Percentiles rank a stretch among this genome's conserved stretches.
Evolutionary conservation across 2,329 filamentous ascomycete species (phyloP).

Genomic region (Aspergillus phoenicis): DNA sequence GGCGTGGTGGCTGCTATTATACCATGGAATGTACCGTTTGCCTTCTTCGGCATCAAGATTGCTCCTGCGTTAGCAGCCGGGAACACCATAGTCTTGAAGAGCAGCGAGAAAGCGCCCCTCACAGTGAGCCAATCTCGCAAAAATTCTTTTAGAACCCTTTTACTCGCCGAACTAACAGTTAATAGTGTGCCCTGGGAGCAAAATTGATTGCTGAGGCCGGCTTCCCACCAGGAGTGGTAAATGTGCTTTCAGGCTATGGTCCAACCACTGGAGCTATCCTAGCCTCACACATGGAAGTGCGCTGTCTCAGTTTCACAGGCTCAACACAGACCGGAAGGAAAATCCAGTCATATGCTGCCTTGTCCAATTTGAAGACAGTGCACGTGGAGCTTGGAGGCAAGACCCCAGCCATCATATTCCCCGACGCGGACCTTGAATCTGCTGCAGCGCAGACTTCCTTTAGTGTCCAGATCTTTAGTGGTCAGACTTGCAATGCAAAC

Average conservation of each 20-base stretch:
- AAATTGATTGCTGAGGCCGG: conserved; percentile 43
- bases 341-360: conserved; percentile 47
- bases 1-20: conserved; percentile 62
- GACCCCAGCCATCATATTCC: conserved; percentile 37
- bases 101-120: conserved; percentile 64
- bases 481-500: conserved; percentile 64
- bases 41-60: conserved; percentile 56
- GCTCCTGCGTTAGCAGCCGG: conserved; percentile 63
- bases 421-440: conserved; percentile 49
- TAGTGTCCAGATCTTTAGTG: conserved; percentile 58
- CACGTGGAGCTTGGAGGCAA: conserved; percentile 42
- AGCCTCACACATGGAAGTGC: conserved; percentile 61
- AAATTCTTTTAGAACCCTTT: neutral
- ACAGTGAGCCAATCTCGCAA: conserved; percentile 44
- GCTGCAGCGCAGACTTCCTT: conserved; percentile 46
- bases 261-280: conserved; percentile 55
- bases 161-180: neutral
- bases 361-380: conserved; percentile 40
- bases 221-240: conserved; percentile 50
- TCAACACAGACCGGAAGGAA: conserved; percentile 59
- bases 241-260: conserved; percentile 64
- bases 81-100: conserved; percentile 64
- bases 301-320: conserved; percentile 64
- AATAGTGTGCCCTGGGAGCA: conserved; percentile 39
- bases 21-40: conserved; percentile 58